Evolutionary conservation across 2,329 filamentous ascomycete genomes (phyloP).

Genomic region (Alternaria burnsii): DNA sequence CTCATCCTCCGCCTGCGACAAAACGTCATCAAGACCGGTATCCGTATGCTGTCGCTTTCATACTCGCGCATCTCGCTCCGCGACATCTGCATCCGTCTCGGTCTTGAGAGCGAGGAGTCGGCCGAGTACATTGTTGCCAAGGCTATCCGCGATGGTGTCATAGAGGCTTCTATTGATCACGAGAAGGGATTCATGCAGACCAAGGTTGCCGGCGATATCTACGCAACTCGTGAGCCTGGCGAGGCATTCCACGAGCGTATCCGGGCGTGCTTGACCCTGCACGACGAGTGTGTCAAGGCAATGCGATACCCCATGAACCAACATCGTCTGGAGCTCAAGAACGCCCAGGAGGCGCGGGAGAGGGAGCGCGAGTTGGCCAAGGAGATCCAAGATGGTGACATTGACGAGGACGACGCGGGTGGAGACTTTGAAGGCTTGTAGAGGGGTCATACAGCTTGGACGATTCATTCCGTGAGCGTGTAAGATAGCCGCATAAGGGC

Average conservation of each 20-base stretch:
- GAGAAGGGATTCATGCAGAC: conserved; percentile 99
- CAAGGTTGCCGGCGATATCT: conserved; percentile 94
- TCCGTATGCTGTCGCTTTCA: conserved; percentile 98
- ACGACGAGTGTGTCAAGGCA: conserved; percentile 98
- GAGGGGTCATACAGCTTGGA: conserved; percentile 12
- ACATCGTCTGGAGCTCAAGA: conserved; percentile 95
- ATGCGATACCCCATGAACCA: conserved; percentile 99
- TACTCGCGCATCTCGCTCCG: conserved; percentile 97
- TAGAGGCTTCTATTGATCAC: conserved; percentile 92
- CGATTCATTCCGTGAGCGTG: conserved; percentile 17
- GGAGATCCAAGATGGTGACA: conserved; percentile 97
- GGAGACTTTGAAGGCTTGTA: conserved; percentile 97
- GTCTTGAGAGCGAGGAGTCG: conserved; percentile 93
- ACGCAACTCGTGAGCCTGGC: conserved; percentile 92
- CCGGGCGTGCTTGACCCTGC: conserved; percentile 84
- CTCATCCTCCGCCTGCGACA: conserved; percentile 93
- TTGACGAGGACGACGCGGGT: conserved; percentile 94
- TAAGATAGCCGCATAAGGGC: conserved; percentile 30
- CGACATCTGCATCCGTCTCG: conserved; percentile 95
- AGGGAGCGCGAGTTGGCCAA: conserved; percentile 96
- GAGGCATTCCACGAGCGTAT: conserved; percentile 99
- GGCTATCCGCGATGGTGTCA: conserved; percentile 96
- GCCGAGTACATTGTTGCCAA: conserved; percentile 99
- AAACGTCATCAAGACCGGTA: conserved; percentile 99
- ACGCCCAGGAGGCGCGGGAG: conserved; percentile 96